These are phyloP conservation scores for Delphinella strobiligena DNA, from an alignment of 2,329 filamentous ascomycete genomes.

Conservation along the genomic window DNA sequence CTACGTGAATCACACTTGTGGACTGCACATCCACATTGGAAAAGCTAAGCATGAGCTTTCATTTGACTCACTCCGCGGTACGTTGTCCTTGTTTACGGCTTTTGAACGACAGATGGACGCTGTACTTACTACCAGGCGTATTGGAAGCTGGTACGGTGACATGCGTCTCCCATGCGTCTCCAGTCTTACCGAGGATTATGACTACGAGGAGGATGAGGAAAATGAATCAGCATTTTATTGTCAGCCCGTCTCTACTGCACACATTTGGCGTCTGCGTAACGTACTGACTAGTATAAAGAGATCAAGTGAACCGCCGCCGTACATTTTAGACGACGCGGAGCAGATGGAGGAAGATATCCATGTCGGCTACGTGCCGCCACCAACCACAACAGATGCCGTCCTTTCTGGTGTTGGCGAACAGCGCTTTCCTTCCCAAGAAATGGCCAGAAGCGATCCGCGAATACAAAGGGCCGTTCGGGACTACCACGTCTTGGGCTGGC, in stretches of 20 bases:
- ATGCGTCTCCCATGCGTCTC: neutral
- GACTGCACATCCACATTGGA: slow-evolving; percentile 1
- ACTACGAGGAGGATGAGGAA: neutral
- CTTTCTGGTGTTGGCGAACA: neutral
- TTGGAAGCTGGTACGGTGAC: neutral
- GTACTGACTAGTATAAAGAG: no score
- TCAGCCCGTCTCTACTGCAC: no score
- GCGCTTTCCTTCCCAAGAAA: neutral
- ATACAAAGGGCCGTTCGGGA: neutral
- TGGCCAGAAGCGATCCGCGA: neutral
- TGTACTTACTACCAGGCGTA: neutral
- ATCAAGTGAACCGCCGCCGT: no score
- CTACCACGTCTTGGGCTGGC: neutral
- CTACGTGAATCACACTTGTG: slow-evolving; percentile 1
- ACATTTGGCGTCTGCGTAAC: no score
- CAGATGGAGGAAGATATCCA: no score
- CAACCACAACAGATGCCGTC: no score
- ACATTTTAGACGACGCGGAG: no score
- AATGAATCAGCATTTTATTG: neutral
- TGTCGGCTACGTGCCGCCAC: no score
- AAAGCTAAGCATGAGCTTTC: neutral
- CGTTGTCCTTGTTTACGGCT: slow-evolving; percentile 3
- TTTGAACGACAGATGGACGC: slow-evolving; percentile 6
- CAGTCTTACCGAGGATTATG: neutral
- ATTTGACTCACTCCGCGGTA: neutral